Percentiles rank a stretch among this genome's conserved stretches.
These are phyloP conservation scores for Spiraea crenata DNA, from an alignment of 331 rosid species.

Conservation along the genomic window DNA sequence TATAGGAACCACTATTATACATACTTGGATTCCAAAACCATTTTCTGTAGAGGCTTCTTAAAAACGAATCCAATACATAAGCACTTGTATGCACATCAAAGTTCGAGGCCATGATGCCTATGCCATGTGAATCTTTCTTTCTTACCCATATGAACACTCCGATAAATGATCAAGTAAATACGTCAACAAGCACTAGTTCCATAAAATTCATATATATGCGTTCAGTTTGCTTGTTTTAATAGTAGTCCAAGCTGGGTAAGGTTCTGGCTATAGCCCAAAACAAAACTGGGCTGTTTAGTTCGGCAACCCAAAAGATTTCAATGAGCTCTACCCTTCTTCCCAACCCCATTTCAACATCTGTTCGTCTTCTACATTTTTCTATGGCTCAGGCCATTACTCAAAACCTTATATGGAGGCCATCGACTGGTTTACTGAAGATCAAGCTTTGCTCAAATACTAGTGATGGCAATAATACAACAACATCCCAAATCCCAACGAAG, in stretches of 20 bases:
- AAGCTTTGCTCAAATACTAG: conserved; percentile 30
- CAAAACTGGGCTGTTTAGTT: too few relatives aligned
- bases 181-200: background rate
- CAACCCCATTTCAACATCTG: too few relatives aligned
- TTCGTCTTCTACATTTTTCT: background rate
- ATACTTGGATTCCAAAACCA: too few relatives aligned
- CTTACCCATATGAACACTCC: background rate
- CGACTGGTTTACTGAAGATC: conserved; percentile 18
- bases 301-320: too few relatives aligned
- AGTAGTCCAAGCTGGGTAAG: too few relatives aligned
- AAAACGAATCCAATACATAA: too few relatives aligned
- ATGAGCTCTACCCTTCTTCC: too few relatives aligned
- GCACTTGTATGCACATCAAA: background rate
- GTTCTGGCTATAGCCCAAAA: too few relatives aligned
- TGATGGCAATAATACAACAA: background rate
- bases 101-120: conserved; percentile 9
- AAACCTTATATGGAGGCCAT: conserved; percentile 19
- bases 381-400: conserved; percentile 26
- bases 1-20: too few relatives aligned
- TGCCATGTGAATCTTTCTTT: background rate
- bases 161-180: background rate
- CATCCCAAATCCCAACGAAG: conserved; percentile 34
- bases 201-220: background rate
- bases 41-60: too few relatives aligned
- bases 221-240: background rate